Percentiles rank a stretch among this genome's conserved stretches.
Evolutionary conservation across 2,329 filamentous ascomycete species (phyloP).

Genomic region (Sclerotinia minor): DNA sequence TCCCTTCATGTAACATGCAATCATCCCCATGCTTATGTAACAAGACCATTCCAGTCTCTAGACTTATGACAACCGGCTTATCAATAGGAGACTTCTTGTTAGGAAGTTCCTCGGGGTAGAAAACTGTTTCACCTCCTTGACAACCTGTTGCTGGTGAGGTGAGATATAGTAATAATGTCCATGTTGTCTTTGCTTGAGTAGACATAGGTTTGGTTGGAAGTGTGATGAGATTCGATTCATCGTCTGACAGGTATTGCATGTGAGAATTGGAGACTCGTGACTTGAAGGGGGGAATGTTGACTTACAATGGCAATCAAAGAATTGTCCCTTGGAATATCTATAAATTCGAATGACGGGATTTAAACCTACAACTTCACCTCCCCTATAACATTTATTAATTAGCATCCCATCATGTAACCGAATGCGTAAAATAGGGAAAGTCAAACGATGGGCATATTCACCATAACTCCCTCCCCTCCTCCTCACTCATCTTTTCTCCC

Average conservation of each 20-base stretch:
- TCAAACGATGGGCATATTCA: conserved; percentile 25
- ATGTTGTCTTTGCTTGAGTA: conserved; percentile 72
- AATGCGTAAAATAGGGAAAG: background rate
- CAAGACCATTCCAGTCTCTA: conserved; percentile 82
- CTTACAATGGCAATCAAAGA: conserved; percentile 90
- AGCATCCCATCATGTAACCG: background rate
- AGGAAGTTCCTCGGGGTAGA: conserved; percentile 70
- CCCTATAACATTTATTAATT: conserved; percentile 57
- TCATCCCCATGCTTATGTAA: conserved; percentile 87
- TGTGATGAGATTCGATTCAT: conserved; percentile 76
- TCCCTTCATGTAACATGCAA: conserved; percentile 87
- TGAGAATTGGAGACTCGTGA: conserved; percentile 21
- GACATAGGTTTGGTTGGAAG: conserved; percentile 50
- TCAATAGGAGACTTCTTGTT: conserved; percentile 46
- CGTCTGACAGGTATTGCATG: conserved; percentile 61
- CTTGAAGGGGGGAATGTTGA: conserved; percentile 34
- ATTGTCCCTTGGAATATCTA: conserved; percentile 81
- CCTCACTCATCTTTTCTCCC: conserved; percentile 36
- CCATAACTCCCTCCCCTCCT: conserved; percentile 39
- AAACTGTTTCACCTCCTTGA: conserved; percentile 84
- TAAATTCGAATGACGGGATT: conserved; percentile 90
- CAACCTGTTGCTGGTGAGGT: conserved; percentile 75
- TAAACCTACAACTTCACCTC: conserved; percentile 77
- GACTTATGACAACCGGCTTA: conserved; percentile 68
- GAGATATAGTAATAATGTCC: conserved; percentile 87